Evolutionary conservation across 2,329 filamentous ascomycete genomes (phyloP).

Genomic region (Penicillium sp.): DNA sequence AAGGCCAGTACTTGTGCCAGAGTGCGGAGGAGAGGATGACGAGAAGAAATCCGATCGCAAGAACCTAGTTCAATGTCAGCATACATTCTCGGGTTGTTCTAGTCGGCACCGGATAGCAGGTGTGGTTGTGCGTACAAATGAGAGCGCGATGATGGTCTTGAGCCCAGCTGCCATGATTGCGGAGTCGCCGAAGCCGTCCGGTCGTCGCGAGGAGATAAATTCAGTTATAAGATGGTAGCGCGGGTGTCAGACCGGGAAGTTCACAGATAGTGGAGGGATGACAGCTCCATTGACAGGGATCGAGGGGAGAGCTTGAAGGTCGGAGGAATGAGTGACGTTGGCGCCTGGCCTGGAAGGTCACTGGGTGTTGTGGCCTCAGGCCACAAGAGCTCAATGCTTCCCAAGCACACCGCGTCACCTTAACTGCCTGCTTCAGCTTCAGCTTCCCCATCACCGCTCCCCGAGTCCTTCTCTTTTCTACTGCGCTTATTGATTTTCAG

Average conservation of each 20-base stretch:
- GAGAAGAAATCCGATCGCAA: slow-evolving; percentile 97
- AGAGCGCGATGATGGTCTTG: slow-evolving; percentile 98
- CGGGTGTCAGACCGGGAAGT: neutral
- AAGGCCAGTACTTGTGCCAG: slow-evolving; percentile 91
- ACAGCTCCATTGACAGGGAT: slow-evolving; percentile 23
- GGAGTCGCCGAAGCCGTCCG: slow-evolving; percentile 30
- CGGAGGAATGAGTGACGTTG: slow-evolving; percentile 36
- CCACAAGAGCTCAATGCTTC: slow-evolving; percentile 31
- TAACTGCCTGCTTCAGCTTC: slow-evolving; percentile 35
- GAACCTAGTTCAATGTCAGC: slow-evolving; percentile 61
- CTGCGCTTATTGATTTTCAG: slow-evolving; percentile 15
- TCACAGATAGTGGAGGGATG: slow-evolving; percentile 9
- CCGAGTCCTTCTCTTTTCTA: slow-evolving; percentile 20
- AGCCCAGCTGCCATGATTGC: slow-evolving; percentile 75
- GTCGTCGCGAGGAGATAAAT: slow-evolving; percentile 11
- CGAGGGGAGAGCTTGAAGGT: slow-evolving; percentile 18
- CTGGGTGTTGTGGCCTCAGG: slow-evolving; percentile 31
- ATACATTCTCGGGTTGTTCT: neutral
- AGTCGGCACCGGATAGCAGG: neutral
- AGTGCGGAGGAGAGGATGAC: slow-evolving; percentile 97
- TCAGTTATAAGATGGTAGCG: slow-evolving; percentile 8
- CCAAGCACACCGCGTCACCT: slow-evolving; percentile 43
- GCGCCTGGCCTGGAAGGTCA: slow-evolving; percentile 34
- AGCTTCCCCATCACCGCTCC: slow-evolving; percentile 19
- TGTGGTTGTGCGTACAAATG: slow-evolving; percentile 70